Conservation (phyloP, 371 early-diverging fungal genomes). For the Conidiobolus incongruus region DNA sequence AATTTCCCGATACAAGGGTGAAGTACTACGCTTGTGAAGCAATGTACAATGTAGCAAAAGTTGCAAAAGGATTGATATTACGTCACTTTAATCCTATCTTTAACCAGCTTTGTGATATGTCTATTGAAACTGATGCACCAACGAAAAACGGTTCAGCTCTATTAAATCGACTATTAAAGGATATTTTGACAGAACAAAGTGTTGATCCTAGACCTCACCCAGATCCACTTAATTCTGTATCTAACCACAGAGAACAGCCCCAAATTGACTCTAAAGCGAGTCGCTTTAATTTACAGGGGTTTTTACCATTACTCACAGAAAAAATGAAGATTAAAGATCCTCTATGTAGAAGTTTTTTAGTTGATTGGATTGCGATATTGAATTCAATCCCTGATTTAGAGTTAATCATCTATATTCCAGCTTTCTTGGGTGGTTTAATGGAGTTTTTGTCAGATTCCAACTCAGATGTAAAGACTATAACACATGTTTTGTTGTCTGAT, state of each 20-base stretch:
- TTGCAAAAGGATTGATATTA: conserved; percentile 58
- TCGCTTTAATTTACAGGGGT: conserved; percentile 61
- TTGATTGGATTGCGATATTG: conserved; percentile 74
- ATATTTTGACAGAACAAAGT: conserved; percentile 65
- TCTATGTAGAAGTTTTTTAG: conserved; percentile 65
- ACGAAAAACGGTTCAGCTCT: conserved; percentile 79
- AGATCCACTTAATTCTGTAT: conserved; percentile 5
- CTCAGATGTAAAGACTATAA: conserved; percentile 54
- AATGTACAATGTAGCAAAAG: conserved; percentile 90
- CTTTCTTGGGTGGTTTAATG: conserved; percentile 71
- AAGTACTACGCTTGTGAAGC: conserved; percentile 87
- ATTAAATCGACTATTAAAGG: conserved; percentile 72
- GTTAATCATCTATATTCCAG: conserved; percentile 60
- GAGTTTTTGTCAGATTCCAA: conserved; percentile 63
- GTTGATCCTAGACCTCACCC: conserved; percentile 6
- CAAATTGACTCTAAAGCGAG: conserved; percentile 12
- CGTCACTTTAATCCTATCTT: conserved; percentile 81
- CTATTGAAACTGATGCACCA: conserved; percentile 59
- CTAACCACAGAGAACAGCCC: conserved; percentile 9
- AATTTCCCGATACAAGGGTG: conserved; percentile 67
- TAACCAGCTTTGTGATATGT: conserved; percentile 70
- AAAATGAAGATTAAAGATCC: conserved; percentile 71
- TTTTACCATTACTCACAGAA: conserved; percentile 72
- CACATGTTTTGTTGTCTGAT: conserved; percentile 37
- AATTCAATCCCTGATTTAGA: conserved; percentile 80